Percentiles rank a stretch among this genome's conserved stretches.
These are phyloP conservation scores for Pleurotus platypus DNA, from an alignment of 768 basidiomycete species.

Conservation along the genomic window DNA sequence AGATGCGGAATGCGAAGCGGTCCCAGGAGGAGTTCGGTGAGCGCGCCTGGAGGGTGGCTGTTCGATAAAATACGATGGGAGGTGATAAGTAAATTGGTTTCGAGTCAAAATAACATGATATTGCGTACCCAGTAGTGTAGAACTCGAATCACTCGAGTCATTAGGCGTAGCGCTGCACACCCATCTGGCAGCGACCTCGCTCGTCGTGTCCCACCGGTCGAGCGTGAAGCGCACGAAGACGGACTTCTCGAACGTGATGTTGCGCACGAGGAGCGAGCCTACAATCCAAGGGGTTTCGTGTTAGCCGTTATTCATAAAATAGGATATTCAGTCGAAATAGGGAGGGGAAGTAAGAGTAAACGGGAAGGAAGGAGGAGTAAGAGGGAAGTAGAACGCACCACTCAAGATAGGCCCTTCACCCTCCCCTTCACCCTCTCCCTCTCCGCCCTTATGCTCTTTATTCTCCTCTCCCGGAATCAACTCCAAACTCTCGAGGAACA, in stretches of 20 bases:
- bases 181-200: conserved; percentile 68
- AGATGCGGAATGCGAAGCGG: conserved; percentile 56
- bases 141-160: background rate
- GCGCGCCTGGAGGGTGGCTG: too few relatives aligned
- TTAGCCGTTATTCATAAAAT: too few relatives aligned
- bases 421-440: background rate
- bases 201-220: conserved; percentile 92
- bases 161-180: conserved; percentile 6
- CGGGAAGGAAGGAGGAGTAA: conserved; percentile 27
- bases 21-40: conserved; percentile 37
- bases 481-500: conserved; percentile 23
- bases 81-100: too few relatives aligned
- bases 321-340: conserved; percentile 24
- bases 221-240: conserved; percentile 87
- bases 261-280: conserved; percentile 81
- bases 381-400: conserved; percentile 6
- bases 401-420: background rate
- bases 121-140: background rate
- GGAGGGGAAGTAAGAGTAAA: conserved; percentile 22
- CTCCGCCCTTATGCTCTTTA: background rate
- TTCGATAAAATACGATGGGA: too few relatives aligned
- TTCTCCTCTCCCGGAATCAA: conserved; percentile 8
- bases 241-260: conserved; percentile 82
- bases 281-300: too few relatives aligned
- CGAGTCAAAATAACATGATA: background rate